Evolutionary conservation across 2,329 filamentous ascomycete species (phyloP).

Genomic region (Epichloe uncinata): DNA sequence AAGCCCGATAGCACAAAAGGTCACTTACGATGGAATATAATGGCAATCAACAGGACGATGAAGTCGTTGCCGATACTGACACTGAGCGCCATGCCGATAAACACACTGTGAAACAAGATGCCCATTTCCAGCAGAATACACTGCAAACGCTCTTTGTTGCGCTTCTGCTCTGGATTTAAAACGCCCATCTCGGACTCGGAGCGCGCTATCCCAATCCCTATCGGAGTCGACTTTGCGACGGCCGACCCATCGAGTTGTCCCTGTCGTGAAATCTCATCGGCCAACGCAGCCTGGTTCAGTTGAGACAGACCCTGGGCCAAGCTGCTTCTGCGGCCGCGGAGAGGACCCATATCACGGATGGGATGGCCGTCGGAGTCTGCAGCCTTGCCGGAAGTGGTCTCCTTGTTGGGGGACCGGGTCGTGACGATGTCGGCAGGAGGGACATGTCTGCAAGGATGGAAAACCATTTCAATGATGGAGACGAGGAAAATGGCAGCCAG

Average conservation of each 20-base stretch:
- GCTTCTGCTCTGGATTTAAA: constrained; percentile 38
- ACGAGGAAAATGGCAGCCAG: constrained; percentile 70
- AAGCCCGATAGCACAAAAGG: background rate
- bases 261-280: constrained; percentile 3
- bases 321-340: constrained; percentile 21
- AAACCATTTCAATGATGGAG: constrained; percentile 64
- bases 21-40: constrained; percentile 51
- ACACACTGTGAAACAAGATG: constrained; percentile 51
- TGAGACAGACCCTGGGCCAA: constrained; percentile 20
- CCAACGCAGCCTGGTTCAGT: constrained; percentile 10
- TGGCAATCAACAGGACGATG: constrained; percentile 65
- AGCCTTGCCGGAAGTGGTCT: background rate
- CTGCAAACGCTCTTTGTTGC: constrained; percentile 56
- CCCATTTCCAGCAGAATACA: constrained; percentile 68
- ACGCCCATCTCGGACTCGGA: constrained; percentile 4
- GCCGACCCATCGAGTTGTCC: background rate
- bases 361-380: constrained; percentile 7
- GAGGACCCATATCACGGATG: constrained; percentile 20
- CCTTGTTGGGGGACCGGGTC: background rate
- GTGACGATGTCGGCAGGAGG: constrained; percentile 7
- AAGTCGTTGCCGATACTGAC: constrained; percentile 66
- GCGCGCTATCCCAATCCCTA: background rate
- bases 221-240: background rate
- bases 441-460: constrained; percentile 29
- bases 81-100: constrained; percentile 74